These are phyloP conservation scores for Pseudocercospora eumusae DNA, from an alignment of 2,329 filamentous ascomycete species.

Conservation along the genomic window DNA sequence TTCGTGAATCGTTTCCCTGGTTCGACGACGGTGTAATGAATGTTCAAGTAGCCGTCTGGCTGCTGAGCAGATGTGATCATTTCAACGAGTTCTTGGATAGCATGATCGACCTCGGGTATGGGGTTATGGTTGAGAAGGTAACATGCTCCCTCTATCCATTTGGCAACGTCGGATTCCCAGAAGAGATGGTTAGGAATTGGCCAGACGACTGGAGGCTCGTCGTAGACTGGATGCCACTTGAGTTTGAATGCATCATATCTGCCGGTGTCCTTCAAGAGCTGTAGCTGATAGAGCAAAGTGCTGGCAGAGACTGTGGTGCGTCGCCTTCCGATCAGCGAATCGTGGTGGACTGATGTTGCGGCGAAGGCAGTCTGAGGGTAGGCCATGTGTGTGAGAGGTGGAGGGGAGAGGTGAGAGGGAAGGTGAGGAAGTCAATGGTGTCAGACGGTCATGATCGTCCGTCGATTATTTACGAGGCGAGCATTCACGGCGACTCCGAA, in stretches of 20 bases:
- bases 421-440: neutral
- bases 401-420: neutral
- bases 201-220: conserved; percentile 53
- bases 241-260: conserved; percentile 58
- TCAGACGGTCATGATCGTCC: too few relatives aligned
- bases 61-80: conserved; percentile 61
- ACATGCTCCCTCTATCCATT: conserved; percentile 65
- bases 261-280: conserved; percentile 56
- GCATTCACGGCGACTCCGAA: neutral
- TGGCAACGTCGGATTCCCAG: conserved; percentile 61
- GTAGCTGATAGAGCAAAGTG: conserved; percentile 56
- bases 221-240: conserved; percentile 58
- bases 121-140: conserved; percentile 54
- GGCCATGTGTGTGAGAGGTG: conserved; percentile 39
- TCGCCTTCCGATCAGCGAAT: conserved; percentile 43
- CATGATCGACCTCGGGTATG: conserved; percentile 51
- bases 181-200: conserved; percentile 61
- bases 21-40: conserved; percentile 63
- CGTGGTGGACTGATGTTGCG: conserved; percentile 30
- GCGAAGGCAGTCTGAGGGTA: conserved; percentile 49
- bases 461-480: neutral
- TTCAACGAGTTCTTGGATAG: conserved; percentile 58
- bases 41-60: conserved; percentile 63
- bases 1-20: conserved; percentile 60
- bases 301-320: conserved; percentile 47